Evolutionary conservation across 257 asterid species (phyloP).

Genomic region (Misopates orontium): DNA sequence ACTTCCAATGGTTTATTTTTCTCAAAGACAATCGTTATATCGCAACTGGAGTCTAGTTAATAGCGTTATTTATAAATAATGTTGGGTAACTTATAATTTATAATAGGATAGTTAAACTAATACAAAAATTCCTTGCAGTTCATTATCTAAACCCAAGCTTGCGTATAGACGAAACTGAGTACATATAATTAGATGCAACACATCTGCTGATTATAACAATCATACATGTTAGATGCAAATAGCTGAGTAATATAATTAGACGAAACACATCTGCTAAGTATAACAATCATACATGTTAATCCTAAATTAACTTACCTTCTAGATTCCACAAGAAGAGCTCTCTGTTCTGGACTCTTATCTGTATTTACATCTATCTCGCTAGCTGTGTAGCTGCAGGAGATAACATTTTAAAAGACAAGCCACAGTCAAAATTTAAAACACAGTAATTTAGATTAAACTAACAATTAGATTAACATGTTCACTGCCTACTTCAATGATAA

Average conservation of each 20-base stretch:
- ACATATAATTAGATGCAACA: no score
- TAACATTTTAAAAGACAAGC: slow-evolving; percentile 12
- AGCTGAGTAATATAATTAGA: not conserved
- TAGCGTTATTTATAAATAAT: no score
- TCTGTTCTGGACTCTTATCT: slow-evolving; percentile 62
- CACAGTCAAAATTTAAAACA: not conserved
- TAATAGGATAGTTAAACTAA: no score
- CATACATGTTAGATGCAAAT: slow-evolving; percentile 1
- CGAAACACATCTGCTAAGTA: not conserved
- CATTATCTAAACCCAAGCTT: not conserved
- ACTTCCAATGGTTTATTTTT: no score
- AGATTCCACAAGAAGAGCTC: slow-evolving; percentile 69
- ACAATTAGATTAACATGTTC: not conserved
- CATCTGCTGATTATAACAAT: slow-evolving; percentile 1
- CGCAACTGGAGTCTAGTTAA: no score
- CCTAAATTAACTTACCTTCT: slow-evolving; percentile 56
- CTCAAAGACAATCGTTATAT: no score
- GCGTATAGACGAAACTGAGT: not conserved
- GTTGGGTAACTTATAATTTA: no score
- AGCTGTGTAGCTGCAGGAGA: slow-evolving; percentile 58
- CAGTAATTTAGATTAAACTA: not conserved
- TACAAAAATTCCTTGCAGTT: not conserved
- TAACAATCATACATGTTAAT: not conserved
- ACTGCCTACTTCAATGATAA: not conserved
- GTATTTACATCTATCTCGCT: slow-evolving; percentile 56